Evolutionary conservation across 306 rosid species (phyloP).

Genomic region (Spatholobus suberectus): DNA sequence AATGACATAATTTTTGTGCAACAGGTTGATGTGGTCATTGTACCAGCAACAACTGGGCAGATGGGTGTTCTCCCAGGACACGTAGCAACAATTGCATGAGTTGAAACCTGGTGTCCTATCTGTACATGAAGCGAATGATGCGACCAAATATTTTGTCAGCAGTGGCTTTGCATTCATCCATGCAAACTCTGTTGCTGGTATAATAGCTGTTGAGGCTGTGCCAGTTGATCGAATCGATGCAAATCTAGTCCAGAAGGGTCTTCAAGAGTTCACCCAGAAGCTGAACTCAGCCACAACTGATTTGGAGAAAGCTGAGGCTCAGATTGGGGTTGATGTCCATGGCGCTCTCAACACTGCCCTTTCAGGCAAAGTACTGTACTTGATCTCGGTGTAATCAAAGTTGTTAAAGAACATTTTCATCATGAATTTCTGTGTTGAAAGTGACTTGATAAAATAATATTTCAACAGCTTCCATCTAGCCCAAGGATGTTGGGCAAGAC

Average conservation of each 20-base stretch:
- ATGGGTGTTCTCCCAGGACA: constrained; percentile 99
- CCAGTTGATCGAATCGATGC: constrained; percentile 80
- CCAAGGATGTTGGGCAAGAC: constrained; percentile 48
- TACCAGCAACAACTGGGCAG: constrained; percentile 95
- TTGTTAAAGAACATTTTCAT: constrained; percentile 40
- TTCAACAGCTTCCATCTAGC: constrained; percentile 51
- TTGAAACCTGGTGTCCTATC: constrained; percentile 91
- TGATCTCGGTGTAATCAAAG: constrained; percentile 56
- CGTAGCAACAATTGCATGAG: constrained; percentile 96
- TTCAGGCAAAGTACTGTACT: constrained; percentile 60
- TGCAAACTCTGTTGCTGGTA: constrained; percentile 84
- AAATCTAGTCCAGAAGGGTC: constrained; percentile 87
- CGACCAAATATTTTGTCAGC: constrained; percentile 83
- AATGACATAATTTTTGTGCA: constrained; percentile 27
- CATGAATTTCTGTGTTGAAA: constrained; percentile 50
- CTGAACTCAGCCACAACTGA: constrained; percentile 89
- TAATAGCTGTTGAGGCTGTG: constrained; percentile 91
- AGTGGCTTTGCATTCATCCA: constrained; percentile 95
- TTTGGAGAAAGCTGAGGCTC: constrained; percentile 99
- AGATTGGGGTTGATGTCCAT: constrained; percentile 92
- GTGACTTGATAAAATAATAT: constrained; percentile 60
- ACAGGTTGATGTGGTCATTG: constrained; percentile 96
- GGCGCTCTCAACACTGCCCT: constrained; percentile 88
- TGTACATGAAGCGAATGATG: constrained; percentile 84
- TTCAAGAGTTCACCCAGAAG: constrained; percentile 94